Evolutionary conservation across 1,139 yeast species (phyloP).

Genomic region (Geotrichum bryndzae): DNA sequence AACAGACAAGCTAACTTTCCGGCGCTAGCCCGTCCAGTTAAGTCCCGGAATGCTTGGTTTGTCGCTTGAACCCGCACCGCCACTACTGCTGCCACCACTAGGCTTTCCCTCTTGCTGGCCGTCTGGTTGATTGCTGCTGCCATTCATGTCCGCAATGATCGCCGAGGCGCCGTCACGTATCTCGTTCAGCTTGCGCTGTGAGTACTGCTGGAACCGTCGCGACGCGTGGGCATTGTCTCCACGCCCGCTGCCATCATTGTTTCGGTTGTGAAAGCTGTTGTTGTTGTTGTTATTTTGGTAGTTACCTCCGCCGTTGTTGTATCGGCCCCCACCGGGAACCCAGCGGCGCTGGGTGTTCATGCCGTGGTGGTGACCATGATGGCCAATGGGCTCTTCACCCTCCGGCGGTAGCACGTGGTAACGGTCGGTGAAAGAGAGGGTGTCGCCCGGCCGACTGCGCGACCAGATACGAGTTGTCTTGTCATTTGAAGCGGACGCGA

Average conservation of each 20-base stretch:
- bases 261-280: neutral
- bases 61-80: constrained; percentile 1
- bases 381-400: constrained; percentile 10
- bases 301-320: neutral
- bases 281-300: neutral
- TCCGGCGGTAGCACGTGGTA: constrained; percentile 33
- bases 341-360: constrained; percentile 1
- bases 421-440: constrained; percentile 74
- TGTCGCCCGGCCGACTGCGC: constrained; percentile 85
- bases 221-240: neutral
- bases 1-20: neutral
- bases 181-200: neutral
- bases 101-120: neutral
- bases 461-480: constrained; percentile 94
- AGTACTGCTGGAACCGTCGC: neutral
- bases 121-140: neutral
- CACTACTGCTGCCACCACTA: neutral
- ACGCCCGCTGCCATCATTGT: neutral
- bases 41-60: constrained; percentile 13
- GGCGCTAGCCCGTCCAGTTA: constrained; percentile 4
- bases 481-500: constrained; percentile 91
- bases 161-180: constrained; percentile 6
- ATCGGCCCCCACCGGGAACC: neutral
- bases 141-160: constrained; percentile 7
- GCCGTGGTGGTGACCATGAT: neutral